A percentile compares a stretch with the other conserved stretches of the same genome.
phyloP scores from a whole-genome alignment of 1,284 basidiomycete species.

The Ceraceosorus guamensis region DNA sequence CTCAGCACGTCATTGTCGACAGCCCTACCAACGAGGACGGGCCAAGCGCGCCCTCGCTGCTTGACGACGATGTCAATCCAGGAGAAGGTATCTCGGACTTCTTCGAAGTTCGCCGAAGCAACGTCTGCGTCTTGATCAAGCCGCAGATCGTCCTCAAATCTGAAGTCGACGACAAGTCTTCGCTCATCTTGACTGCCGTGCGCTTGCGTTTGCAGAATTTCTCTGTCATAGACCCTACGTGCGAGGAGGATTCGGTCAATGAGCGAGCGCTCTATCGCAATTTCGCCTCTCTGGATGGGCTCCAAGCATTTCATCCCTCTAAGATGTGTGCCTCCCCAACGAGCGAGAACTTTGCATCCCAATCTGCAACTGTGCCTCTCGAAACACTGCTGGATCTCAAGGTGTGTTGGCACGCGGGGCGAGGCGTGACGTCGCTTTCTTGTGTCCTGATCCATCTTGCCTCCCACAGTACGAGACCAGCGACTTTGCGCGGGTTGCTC shows the following conservation, averaged over 20 bases:
- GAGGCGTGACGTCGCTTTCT: background rate
- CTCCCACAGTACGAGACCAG: constrained; percentile 13
- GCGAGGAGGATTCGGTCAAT: constrained; percentile 73
- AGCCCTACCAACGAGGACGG: constrained; percentile 16
- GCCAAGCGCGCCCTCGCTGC: background rate
- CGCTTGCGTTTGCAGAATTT: constrained; percentile 75
- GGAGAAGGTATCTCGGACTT: constrained; percentile 48
- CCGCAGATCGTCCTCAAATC: constrained; percentile 80
- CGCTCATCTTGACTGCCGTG: constrained; percentile 72
- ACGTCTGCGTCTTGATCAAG: constrained; percentile 77
- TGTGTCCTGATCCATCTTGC: background rate
- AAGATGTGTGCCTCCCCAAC: constrained; percentile 46
- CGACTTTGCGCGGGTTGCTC: constrained; percentile 68
- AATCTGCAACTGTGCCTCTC: constrained; percentile 62
- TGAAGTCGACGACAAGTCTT: constrained; percentile 59
- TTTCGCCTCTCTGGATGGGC: constrained; percentile 65
- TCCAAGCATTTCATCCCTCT: constrained; percentile 80
- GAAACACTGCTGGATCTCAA: constrained; percentile 57
- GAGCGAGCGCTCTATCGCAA: constrained; percentile 78
- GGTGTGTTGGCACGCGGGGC: background rate
- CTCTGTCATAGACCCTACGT: constrained; percentile 64
- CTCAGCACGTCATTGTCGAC: constrained; percentile 20
- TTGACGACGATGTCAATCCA: constrained; percentile 14
- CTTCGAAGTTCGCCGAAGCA: constrained; percentile 56
- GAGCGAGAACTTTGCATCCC: constrained; percentile 36